phyloP scores from a whole-genome alignment of 805 yeast species.

The Hanseniaspora lachancei region DNA sequence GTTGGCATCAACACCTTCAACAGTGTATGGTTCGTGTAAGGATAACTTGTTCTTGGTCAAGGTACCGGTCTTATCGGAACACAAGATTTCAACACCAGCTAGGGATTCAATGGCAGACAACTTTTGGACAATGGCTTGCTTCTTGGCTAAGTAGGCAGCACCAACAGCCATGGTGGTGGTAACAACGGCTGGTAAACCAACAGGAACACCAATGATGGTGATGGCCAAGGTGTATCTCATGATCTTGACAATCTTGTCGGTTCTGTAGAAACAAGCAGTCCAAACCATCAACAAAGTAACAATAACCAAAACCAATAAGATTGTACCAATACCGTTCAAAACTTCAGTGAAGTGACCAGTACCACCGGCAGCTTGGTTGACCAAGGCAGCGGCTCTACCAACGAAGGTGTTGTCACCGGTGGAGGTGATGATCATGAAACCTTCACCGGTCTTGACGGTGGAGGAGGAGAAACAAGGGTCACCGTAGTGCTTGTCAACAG shows the following conservation, averaged over 20 bases:
- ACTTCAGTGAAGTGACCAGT: constrained; percentile 95
- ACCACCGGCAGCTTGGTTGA: constrained; percentile 86
- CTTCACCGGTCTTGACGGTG: constrained; percentile 91
- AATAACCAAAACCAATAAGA: constrained; percentile 76
- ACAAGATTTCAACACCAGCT: constrained; percentile 94
- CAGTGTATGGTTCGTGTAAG: constrained; percentile 93
- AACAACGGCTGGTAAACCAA: constrained; percentile 96
- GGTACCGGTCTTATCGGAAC: constrained; percentile 98
- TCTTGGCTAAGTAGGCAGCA: constrained; percentile 96
- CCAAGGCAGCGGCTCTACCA: constrained; percentile 95
- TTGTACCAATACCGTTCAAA: constrained; percentile 92
- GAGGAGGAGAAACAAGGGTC: constrained; percentile 85
- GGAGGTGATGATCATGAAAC: constrained; percentile 83
- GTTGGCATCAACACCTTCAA: constrained; percentile 90
- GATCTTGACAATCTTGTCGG: constrained; percentile 72
- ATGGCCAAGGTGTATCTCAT: constrained; percentile 87
- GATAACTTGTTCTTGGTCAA: constrained; percentile 94
- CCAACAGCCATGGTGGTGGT: constrained; percentile 99
- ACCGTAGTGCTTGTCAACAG: constrained; percentile 83
- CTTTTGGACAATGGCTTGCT: constrained; percentile 93
- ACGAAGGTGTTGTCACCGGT: constrained; percentile 93
- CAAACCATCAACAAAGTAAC: constrained; percentile 78
- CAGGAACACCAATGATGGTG: constrained; percentile 96
- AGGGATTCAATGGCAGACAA: constrained; percentile 92
- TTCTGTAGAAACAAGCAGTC: constrained; percentile 90